Evolutionary conservation across 176 grass and related monocot species (phyloP).

Genomic region (Tillandsia fasciculata): DNA sequence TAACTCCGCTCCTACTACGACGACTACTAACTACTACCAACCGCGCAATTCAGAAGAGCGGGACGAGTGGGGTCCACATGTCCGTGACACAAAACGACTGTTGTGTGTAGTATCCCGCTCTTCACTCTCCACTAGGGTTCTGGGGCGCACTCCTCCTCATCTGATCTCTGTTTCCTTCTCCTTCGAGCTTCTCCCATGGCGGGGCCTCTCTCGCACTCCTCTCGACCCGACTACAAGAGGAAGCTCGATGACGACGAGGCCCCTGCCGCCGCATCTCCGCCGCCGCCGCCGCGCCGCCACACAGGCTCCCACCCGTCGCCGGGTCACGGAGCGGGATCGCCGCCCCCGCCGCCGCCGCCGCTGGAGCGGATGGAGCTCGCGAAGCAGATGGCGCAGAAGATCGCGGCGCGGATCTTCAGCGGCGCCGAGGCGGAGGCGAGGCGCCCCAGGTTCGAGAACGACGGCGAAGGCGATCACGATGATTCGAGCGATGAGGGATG

Average conservation of each 20-base stretch:
- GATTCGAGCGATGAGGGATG: constrained; percentile 21
- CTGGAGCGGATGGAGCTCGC: constrained; percentile 86
- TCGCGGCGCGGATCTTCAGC: constrained; percentile 84
- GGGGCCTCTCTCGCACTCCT: constrained; percentile 54
- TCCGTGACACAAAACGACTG: neutral
- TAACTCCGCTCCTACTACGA: too few species aligned
- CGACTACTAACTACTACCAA: too few species aligned
- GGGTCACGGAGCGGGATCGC: constrained; percentile 6
- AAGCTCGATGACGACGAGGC: constrained; percentile 59
- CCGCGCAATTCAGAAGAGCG: too few species aligned
- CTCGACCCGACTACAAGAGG: constrained; percentile 51
- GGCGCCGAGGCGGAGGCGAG: constrained; percentile 90
- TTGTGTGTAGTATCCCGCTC: constrained; percentile 23
- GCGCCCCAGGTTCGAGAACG: constrained; percentile 67
- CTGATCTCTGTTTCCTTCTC: constrained; percentile 2
- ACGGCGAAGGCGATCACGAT: constrained; percentile 34
- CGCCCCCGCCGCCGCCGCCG: constrained; percentile 45
- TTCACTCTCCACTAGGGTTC: constrained; percentile 26
- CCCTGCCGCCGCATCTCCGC: constrained; percentile 20
- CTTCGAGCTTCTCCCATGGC: constrained; percentile 39
- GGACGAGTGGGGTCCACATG: neutral
- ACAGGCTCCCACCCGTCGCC: constrained; percentile 43
- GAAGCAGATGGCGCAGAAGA: constrained; percentile 88
- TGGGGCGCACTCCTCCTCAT: constrained; percentile 17
- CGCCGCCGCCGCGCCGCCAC: constrained; percentile 48